Conservation (phyloP, 2,329 filamentous ascomycete species). For the Beauveria asiatica region DNA sequence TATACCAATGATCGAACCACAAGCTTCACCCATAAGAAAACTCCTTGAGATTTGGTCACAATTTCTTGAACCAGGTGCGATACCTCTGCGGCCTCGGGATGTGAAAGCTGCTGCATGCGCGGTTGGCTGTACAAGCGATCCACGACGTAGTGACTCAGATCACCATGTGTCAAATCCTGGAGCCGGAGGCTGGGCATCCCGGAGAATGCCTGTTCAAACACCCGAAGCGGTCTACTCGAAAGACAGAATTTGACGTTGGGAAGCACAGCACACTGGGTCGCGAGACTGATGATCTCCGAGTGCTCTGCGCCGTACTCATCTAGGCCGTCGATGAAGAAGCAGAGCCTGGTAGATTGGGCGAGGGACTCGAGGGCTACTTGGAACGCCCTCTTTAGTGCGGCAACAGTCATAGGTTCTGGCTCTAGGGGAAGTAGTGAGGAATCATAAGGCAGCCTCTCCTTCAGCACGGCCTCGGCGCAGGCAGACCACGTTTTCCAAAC, state of each 20-base stretch:
- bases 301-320: conserved; percentile 14
- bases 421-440: not conserved
- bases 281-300: not conserved
- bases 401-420: not conserved
- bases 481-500: not conserved
- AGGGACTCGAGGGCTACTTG: not conserved
- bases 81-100: not conserved
- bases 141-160: not conserved
- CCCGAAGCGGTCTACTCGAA: conserved; percentile 18
- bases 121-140: not conserved
- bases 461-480: not conserved
- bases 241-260: conserved; percentile 19
- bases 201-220: conserved; percentile 13
- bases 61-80: not conserved
- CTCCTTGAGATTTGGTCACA: conserved; percentile 12
- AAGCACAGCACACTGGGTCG: not conserved
- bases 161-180: not conserved
- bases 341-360: not conserved
- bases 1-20: conserved; percentile 14
- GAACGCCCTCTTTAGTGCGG: not conserved
- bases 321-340: conserved; percentile 15
- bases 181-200: not conserved
- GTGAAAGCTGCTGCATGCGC: not conserved
- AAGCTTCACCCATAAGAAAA: conserved; percentile 18
- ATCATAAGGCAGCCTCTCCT: not conserved